Base-by-base conservation (phyloP, 2,329 filamentous ascomycete species). In the Colletotrichum australisinense region DNA sequence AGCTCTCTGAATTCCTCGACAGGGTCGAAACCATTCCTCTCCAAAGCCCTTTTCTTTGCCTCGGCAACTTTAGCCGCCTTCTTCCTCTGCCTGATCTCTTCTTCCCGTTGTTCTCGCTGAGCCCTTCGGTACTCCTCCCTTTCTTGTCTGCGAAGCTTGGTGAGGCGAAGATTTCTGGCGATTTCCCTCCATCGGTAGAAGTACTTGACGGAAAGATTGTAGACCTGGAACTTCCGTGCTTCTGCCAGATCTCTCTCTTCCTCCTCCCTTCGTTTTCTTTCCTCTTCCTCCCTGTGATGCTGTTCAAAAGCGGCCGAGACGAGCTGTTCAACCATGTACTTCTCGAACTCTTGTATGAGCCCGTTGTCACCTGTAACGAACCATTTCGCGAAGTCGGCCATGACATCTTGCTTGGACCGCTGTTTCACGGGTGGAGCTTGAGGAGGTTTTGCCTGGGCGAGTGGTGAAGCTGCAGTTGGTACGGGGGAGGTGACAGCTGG, bases 141-240 rank as follows among this genome's bases (percentile, higher is more conserved):
- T 24, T 87, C 88, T 53, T 86, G 84, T 38, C 84, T 84, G 8
- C 89, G 87, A 26, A 90, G 84, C n/a, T 84, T 83, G 69, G 86
- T 84, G 19, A 88, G 83, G 3, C 86, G 84, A 22, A 84, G 84
- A 58, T 86, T 83, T 14, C 88, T 84, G 9, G 86, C 87, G 52
- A 81, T 84, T 16, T 86, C 79, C 62, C 85, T 87, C 89, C 89
- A 91, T 22, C 83, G 83, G 76, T 90, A 90, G 73, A 91, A 90
- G 78, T 84, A 91, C 60, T 86, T 89, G 72, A 90, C 81, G 14
- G 83, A 81, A 35, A 91, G 81, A 67, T 83, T 89, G 77, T 88
- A 86, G 4, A 76, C 77, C 49, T 87, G 84, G 75, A 88, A 89
- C n/a, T 82, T 79, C 19, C 83, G 81, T 16, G 88, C 88, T 66